Base-by-base conservation (phyloP, 192 early-diverging fungal genomes). In the Kappamyces sp. region DNA sequence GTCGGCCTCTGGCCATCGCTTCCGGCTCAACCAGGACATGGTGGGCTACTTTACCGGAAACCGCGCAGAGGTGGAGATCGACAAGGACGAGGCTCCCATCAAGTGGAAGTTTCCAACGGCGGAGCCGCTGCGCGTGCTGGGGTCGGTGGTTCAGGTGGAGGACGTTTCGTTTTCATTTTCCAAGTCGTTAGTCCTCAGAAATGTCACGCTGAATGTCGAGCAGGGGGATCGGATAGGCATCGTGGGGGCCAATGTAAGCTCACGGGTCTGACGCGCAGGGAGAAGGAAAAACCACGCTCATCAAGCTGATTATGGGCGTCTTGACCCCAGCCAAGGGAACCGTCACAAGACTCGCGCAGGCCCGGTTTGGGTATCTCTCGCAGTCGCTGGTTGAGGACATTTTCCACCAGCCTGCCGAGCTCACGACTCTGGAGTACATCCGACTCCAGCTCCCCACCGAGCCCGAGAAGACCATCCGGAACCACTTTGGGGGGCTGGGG, bases 301-400 rank as follows among this genome's bases (percentile, higher is more conserved):
- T 93, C 63, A 82, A 89, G 13, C 58, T 91, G 47, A 72, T 96
- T 51, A 74, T 82, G 9, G 85, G 87, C 5, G 72, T 75, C 3
- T 64, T 81, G 0, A 42, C 66, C 0, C 89, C 87, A 4, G 83
- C 78, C 3, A 64, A 60, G 3, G 93, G 93, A 9, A 60, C 67
- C 0, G 72, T 94, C 32, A 73, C 79, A 33, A 67, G 69, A 5
- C 84, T 87, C 55, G 74, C 86, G 4, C 58, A 81, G 38, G 67
- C 86, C 53, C 79, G 80, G 46, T 76, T 92, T 35, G 92, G 88
- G 2, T 90, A 90, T 59, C 87, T 91, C 67, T 74, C 87, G n/a
- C 93, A 97, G 66, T 78, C 90, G 61, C 77, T 86, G 59, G 85
- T 91, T 4, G 86, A 90, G 66, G 77, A 83, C 49, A 69, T 91